phyloP scores from a whole-genome alignment of 257 asterid species.

The Voacanga thouarsii region DNA sequence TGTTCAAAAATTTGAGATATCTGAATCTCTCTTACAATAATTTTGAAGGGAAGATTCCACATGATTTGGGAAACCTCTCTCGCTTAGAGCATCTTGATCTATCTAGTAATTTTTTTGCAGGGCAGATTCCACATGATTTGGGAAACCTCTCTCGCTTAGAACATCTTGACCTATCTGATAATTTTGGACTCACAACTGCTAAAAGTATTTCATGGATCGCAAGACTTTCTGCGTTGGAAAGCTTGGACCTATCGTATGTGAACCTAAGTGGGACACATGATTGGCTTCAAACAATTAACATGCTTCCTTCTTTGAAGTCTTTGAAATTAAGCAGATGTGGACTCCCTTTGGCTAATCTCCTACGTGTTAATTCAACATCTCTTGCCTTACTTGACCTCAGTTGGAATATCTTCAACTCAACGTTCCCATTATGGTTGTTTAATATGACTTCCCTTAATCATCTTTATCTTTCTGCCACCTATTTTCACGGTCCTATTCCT shows the following conservation, averaged over 20 bases:
- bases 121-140: too few relatives aligned
- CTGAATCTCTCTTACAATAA: conserved; percentile 20
- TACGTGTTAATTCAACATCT: conserved; percentile 14
- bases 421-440: conserved; percentile 18
- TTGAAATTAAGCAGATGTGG: conserved; percentile 1
- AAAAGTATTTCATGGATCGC: conserved; percentile 17
- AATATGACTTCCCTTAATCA: conserved; percentile 4
- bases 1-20: conserved; percentile 12
- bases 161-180: too few relatives aligned
- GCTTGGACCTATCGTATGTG: conserved; percentile 10
- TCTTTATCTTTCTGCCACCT: conserved; percentile 13
- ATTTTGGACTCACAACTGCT: not conserved
- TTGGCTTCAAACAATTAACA: conserved; percentile 21
- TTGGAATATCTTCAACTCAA: not conserved
- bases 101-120: too few relatives aligned
- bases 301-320: conserved; percentile 13
- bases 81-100: too few relatives aligned
- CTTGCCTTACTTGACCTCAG: conserved; percentile 16
- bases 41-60: conserved; percentile 12
- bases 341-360: conserved; percentile 6
- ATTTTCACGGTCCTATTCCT: conserved; percentile 13
- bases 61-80: too few relatives aligned
- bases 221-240: conserved; percentile 14
- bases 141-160: too few relatives aligned
- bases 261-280: not conserved